phyloP scores from a whole-genome alignment of 2,329 filamentous ascomycete species.

The Colletotrichum karsti region DNA sequence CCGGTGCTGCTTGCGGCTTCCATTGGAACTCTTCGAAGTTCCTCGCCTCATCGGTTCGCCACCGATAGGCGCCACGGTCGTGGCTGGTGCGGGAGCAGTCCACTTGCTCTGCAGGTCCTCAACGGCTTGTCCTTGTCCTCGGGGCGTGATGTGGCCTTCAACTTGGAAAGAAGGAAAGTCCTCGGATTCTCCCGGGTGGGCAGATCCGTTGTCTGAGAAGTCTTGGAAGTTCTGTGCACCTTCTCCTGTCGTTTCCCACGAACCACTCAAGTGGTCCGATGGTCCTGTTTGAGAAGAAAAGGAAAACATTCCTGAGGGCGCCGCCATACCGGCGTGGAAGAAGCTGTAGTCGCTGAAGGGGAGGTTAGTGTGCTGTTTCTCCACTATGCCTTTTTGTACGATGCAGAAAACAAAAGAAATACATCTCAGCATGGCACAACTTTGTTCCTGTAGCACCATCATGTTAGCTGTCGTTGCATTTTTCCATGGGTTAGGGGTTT shows the following conservation, averaged over 20 bases:
- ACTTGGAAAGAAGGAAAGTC: slow-evolving; percentile 60
- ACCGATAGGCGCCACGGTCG: slow-evolving; percentile 39
- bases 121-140: slow-evolving; percentile 56
- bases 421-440: slow-evolving; percentile 57
- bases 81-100: slow-evolving; percentile 47
- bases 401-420: slow-evolving; percentile 40
- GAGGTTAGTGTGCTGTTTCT: slow-evolving; percentile 65
- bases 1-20: slow-evolving; percentile 54
- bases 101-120: slow-evolving; percentile 60
- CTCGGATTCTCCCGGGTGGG: slow-evolving; percentile 61
- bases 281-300: slow-evolving; percentile 69
- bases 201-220: slow-evolving; percentile 59
- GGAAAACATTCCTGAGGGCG: slow-evolving; percentile 62
- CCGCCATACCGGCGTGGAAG: slow-evolving; percentile 59
- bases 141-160: slow-evolving; percentile 60
- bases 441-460: slow-evolving; percentile 57
- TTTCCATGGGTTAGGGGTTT: slow-evolving; percentile 27
- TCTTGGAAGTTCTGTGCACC: slow-evolving; percentile 68
- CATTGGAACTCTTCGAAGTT: slow-evolving; percentile 52
- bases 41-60: slow-evolving; percentile 53
- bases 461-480: slow-evolving; percentile 43
- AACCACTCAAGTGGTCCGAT: slow-evolving; percentile 62
- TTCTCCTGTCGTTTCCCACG: slow-evolving; percentile 66
- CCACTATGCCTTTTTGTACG: slow-evolving; percentile 43
- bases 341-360: slow-evolving; percentile 65